These are phyloP conservation scores for Annulohypoxylon truncatum DNA, from an alignment of 2,329 filamentous ascomycete genomes.

Conservation along the genomic window DNA sequence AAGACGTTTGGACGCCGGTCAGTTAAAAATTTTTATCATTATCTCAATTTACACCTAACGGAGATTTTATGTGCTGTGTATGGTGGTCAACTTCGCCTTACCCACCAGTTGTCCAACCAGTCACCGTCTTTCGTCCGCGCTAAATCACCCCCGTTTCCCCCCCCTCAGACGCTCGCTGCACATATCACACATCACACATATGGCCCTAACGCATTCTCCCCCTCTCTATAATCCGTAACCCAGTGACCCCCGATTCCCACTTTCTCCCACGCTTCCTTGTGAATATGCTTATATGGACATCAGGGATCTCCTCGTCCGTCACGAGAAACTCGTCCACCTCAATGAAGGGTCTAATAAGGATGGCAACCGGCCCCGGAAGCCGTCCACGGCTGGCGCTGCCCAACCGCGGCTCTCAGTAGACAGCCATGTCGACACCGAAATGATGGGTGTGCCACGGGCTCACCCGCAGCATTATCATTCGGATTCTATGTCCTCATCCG, in stretches of 20 bases:
- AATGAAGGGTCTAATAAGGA: slow-evolving; percentile 68
- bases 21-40: slow-evolving; percentile 50
- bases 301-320: slow-evolving; percentile 71
- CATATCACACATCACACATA: slow-evolving; percentile 29
- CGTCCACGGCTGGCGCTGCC: slow-evolving; percentile 59
- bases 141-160: slow-evolving; percentile 38
- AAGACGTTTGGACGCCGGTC: slow-evolving; percentile 73
- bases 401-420: slow-evolving; percentile 62
- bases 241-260: slow-evolving; percentile 26
- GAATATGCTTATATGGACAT: slow-evolving; percentile 69
- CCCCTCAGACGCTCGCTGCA: slow-evolving; percentile 25
- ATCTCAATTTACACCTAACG: slow-evolving; percentile 12
- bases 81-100: slow-evolving; percentile 36
- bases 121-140: slow-evolving; percentile 43
- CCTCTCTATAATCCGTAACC: slow-evolving; percentile 34
- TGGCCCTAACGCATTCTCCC: slow-evolving; percentile 31
- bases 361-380: slow-evolving; percentile 61
- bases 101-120: slow-evolving; percentile 42
- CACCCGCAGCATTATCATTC: slow-evolving; percentile 56
- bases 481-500: slow-evolving; percentile 53
- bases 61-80: slow-evolving; percentile 18
- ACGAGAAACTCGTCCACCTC: slow-evolving; percentile 73
- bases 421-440: slow-evolving; percentile 59
- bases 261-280: slow-evolving; percentile 36
- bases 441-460: slow-evolving; percentile 57